phyloP scores from a whole-genome alignment of 306 rosid genomes.

The Rosa lucieae region DNA sequence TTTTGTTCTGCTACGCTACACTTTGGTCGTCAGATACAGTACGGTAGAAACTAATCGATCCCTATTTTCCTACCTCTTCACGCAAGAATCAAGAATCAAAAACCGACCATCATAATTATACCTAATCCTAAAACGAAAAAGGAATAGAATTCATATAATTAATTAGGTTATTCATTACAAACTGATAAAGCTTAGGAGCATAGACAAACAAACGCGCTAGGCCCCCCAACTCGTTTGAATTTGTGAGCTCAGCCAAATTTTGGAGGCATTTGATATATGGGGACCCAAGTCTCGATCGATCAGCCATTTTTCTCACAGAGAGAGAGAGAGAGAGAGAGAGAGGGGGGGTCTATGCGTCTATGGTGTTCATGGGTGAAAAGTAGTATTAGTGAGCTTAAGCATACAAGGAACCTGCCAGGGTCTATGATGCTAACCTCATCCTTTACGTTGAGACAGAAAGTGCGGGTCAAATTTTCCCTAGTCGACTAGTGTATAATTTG shows the following conservation, averaged over 20 bases:
- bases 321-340: not conserved
- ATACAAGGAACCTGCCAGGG: constrained; percentile 69
- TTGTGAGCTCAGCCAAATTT: constrained; percentile 52
- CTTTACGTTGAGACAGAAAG: constrained; percentile 48
- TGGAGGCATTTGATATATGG: constrained; percentile 45
- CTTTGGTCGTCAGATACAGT: not conserved
- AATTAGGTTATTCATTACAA: too few species aligned
- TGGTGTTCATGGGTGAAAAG: constrained; percentile 18
- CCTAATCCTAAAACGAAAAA: not conserved
- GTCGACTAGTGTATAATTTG: constrained; percentile 21
- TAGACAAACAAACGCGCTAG: constrained; percentile 32
- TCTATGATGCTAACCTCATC: constrained; percentile 46
- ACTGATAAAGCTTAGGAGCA: not conserved
- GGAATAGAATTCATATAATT: not conserved
- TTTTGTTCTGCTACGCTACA: not conserved
- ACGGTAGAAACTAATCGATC: not conserved
- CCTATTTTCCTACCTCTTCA: not conserved
- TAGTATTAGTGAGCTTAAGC: constrained; percentile 23
- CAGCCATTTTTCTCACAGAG: not conserved
- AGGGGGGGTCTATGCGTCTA: not conserved
- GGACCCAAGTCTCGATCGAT: constrained; percentile 42
- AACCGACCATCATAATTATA: not conserved
- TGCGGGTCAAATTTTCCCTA: constrained; percentile 55
- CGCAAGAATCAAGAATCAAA: not conserved
- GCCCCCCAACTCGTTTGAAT: constrained; percentile 65